phyloP scores from a whole-genome alignment of 2,329 filamentous ascomycete species.

The Basipetospora chlamydospora region DNA sequence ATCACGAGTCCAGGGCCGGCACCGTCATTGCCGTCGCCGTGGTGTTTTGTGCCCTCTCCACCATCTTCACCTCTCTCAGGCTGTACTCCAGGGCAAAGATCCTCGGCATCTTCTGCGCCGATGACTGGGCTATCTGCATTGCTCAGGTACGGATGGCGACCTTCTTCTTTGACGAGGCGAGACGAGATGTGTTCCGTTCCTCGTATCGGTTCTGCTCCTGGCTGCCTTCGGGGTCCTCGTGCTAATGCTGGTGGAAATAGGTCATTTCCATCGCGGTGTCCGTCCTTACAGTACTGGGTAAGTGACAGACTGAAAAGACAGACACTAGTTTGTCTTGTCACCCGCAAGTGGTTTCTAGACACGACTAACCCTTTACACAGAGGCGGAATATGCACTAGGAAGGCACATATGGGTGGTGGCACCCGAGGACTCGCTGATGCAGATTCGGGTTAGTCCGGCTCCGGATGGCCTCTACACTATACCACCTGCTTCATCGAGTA shows the following conservation, averaged over 20 bases:
- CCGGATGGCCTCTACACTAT: not conserved
- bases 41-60: conserved; percentile 10
- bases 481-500: too few species aligned
- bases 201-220: too few species aligned
- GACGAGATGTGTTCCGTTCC: too few species aligned
- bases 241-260: conserved; percentile 12
- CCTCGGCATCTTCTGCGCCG: conserved; percentile 12
- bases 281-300: conserved; percentile 1
- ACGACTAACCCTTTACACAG: conserved; percentile 5
- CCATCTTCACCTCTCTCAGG: conserved; percentile 8
- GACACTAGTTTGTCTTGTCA: not conserved
- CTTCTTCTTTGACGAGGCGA: too few species aligned
- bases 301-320: not conserved
- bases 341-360: not conserved
- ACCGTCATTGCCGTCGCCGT: conserved; percentile 11
- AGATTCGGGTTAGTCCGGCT: conserved; percentile 11
- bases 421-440: conserved; percentile 8
- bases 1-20: conserved; percentile 10
- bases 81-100: conserved; percentile 13
- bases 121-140: conserved; percentile 15
- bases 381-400: conserved; percentile 15
- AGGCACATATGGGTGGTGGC: conserved; percentile 12
- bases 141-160: conserved; percentile 6
- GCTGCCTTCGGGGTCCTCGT: too few species aligned
- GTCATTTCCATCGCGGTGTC: conserved; percentile 8